A percentile compares a stretch with the other conserved stretches of the same genome.
These are phyloP conservation scores for Aurinia saxatilis DNA, from an alignment of 345 rosid species.

Conservation along the genomic window DNA sequence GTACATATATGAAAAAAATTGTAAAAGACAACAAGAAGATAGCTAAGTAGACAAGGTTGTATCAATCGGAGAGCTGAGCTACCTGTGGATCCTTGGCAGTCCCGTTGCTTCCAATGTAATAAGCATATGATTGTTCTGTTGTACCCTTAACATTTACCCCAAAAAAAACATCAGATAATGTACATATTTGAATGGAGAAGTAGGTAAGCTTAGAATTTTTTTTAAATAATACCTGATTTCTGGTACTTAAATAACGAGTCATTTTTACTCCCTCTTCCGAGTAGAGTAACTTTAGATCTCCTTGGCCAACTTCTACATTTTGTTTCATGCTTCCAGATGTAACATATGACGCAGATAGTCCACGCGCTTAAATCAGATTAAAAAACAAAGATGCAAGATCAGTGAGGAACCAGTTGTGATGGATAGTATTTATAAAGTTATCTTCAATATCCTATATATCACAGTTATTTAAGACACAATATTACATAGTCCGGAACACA, in stretches of 20 bases:
- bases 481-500: conserved; percentile 11
- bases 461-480: neutral
- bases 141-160: conserved; percentile 39
- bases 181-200: conserved; percentile 3
- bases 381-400: conserved; percentile 4
- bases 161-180: conserved; percentile 13
- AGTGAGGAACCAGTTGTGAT: conserved; percentile 1
- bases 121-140: conserved; percentile 63
- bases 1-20: neutral
- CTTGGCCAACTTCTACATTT: conserved; percentile 69
- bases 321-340: conserved; percentile 36
- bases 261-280: conserved; percentile 53
- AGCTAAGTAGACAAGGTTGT: neutral
- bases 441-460: conserved; percentile 6
- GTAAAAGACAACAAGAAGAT: neutral
- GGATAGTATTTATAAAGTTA: neutral
- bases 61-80: conserved; percentile 16
- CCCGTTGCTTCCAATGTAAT: conserved; percentile 86
- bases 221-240: conserved; percentile 41
- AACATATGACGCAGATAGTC: conserved; percentile 42
- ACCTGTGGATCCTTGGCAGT: conserved; percentile 91
- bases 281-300: conserved; percentile 61
- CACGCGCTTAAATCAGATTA: conserved; percentile 30
- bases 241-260: conserved; percentile 44
- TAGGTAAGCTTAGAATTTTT: neutral